Conservation (phyloP, 495 filamentous ascomycete species). For the Bombardia bombarda region DNA sequence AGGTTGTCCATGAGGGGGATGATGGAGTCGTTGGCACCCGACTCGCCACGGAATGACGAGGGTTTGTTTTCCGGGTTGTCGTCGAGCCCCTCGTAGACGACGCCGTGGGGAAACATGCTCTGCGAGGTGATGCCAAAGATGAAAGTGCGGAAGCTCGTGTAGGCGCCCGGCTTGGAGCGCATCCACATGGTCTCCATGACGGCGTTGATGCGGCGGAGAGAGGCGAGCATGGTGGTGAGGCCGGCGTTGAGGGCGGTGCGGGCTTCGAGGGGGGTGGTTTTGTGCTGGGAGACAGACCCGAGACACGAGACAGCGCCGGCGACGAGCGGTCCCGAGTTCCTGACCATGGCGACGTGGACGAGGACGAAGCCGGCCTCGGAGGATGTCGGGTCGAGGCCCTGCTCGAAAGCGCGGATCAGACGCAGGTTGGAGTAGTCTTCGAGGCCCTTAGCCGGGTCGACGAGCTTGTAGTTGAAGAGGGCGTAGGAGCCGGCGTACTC, state of each 20-base stretch:
- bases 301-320: constrained; percentile 58
- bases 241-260: constrained; percentile 55
- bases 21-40: constrained; percentile 81
- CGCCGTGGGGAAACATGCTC: constrained; percentile 85
- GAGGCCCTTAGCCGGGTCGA: constrained; percentile 55
- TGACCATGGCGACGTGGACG: constrained; percentile 78
- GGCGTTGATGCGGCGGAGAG: constrained; percentile 63
- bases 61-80: constrained; percentile 63
- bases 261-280: too few relatives aligned
- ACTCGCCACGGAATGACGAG: constrained; percentile 74
- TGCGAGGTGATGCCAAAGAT: constrained; percentile 89
- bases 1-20: constrained; percentile 83
- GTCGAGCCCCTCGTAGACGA: constrained; percentile 76
- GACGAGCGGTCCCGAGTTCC: constrained; percentile 64
- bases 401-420: constrained; percentile 81
- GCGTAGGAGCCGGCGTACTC: constrained; percentile 89
- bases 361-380: constrained; percentile 89
- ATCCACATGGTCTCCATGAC: constrained; percentile 88
- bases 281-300: constrained; percentile 29
- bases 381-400: constrained; percentile 73
- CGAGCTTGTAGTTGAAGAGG: constrained; percentile 78
- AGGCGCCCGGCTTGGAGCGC: constrained; percentile 67
- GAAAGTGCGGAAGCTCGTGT: constrained; percentile 82
- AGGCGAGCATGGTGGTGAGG: constrained; percentile 49
- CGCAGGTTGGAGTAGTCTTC: constrained; percentile 73